A percentile compares a stretch with the other conserved stretches of the same genome.
These are phyloP conservation scores for Pichia sp. DNA, from an alignment of 1,139 yeast genomes.

Conservation along the genomic window DNA sequence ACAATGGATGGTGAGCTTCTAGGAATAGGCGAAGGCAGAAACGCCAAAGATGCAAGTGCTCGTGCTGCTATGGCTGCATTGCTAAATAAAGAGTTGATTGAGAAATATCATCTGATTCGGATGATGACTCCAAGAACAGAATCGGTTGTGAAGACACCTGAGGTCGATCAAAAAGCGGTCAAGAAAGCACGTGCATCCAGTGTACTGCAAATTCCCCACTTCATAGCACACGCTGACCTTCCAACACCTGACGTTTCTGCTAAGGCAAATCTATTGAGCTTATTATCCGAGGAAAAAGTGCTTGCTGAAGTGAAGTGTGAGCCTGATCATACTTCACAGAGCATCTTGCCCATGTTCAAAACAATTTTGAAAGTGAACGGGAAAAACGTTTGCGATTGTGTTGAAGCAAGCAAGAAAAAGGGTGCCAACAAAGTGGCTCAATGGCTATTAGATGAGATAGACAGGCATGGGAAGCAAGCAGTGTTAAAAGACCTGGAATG, in stretches of 20 bases:
- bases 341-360: constrained; percentile 30
- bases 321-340: constrained; percentile 32
- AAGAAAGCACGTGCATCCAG: not conserved
- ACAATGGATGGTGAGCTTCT: constrained; percentile 47
- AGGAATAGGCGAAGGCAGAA: constrained; percentile 60
- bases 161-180: not conserved
- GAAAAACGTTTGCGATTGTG: constrained; percentile 38
- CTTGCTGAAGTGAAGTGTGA: constrained; percentile 38
- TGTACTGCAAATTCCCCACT: constrained; percentile 3
- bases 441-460: constrained; percentile 37
- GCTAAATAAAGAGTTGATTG: constrained; percentile 51
- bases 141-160: constrained; percentile 23
- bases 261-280: constrained; percentile 6
- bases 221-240: constrained; percentile 1
- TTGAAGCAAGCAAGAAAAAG: constrained; percentile 41
- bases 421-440: constrained; percentile 48
- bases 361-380: constrained; percentile 41
- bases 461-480: constrained; percentile 12
- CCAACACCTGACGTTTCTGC: constrained; percentile 9
- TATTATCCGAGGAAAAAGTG: constrained; percentile 39
- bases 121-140: constrained; percentile 57
- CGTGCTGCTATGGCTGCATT: constrained; percentile 72
- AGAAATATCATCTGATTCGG: constrained; percentile 58
- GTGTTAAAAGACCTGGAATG: constrained; percentile 16
- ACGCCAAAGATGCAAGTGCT: constrained; percentile 62